phyloP scores from a whole-genome alignment of 1,284 basidiomycete species.

The Porodaedalea pini region DNA sequence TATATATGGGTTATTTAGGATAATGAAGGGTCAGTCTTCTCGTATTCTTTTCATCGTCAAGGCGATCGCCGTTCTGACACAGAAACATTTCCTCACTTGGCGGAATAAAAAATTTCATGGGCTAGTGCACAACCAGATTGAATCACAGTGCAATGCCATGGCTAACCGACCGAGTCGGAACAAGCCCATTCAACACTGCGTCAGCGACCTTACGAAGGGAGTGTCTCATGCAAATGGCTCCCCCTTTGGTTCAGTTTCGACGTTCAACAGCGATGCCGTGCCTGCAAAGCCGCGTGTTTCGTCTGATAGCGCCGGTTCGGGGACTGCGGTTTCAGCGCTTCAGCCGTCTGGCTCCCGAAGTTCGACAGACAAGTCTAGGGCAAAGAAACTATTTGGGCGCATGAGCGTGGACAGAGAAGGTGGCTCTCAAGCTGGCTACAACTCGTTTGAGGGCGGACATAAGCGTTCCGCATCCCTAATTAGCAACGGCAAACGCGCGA shows the following conservation, averaged over 20 bases:
- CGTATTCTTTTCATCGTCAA: constrained; percentile 3
- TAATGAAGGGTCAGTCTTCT: constrained; percentile 68
- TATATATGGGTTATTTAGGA: constrained; percentile 79
- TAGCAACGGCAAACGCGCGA: constrained; percentile 31
- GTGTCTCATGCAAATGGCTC: constrained; percentile 23
- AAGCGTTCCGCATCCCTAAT: constrained; percentile 51
- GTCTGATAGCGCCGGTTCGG: constrained; percentile 17
- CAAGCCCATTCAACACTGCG: constrained; percentile 58
- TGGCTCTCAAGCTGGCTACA: constrained; percentile 42
- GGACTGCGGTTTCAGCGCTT: constrained; percentile 15
- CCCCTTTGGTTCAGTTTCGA: constrained; percentile 21
- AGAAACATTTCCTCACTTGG: neutral
- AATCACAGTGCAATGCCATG: constrained; percentile 51
- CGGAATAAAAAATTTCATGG: constrained; percentile 12
- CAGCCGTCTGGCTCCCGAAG: constrained; percentile 32
- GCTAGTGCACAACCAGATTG: constrained; percentile 74
- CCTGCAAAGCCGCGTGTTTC: constrained; percentile 16
- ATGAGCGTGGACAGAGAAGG: constrained; percentile 27
- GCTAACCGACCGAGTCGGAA: constrained; percentile 54
- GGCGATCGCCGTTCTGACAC: neutral
- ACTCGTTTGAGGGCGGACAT: constrained; percentile 49
- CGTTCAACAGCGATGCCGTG: constrained; percentile 5
- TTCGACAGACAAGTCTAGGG: constrained; percentile 18
- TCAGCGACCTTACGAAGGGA: constrained; percentile 28
- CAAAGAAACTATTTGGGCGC: constrained; percentile 20